Percentiles rank a stretch among this genome's conserved stretches.
Conservation (phyloP, 2,329 filamentous ascomycete genomes). For the Xylaria polymorpha region DNA sequence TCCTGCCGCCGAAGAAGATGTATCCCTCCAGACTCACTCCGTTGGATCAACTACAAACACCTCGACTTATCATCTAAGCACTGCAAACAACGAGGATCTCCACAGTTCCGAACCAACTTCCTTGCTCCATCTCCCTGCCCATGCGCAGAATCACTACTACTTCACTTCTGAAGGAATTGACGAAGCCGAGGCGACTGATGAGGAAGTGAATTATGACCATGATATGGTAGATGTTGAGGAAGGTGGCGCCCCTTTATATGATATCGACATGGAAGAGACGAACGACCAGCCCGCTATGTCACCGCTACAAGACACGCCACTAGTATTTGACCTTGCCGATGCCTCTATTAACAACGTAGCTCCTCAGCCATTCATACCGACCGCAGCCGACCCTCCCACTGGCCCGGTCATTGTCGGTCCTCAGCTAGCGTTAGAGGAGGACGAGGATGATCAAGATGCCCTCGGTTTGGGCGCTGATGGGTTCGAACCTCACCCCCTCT, state of each 20-base stretch:
- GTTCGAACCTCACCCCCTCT: conserved; percentile 45
- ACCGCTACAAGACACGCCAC: conserved; percentile 11
- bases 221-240: conserved; percentile 46
- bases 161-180: conserved; percentile 11
- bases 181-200: conserved; percentile 21
- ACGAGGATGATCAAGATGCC: conserved; percentile 26
- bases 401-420: not conserved
- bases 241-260: conserved; percentile 44
- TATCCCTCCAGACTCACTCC: conserved; percentile 34
- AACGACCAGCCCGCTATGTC: conserved; percentile 29
- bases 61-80: conserved; percentile 13
- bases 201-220: conserved; percentile 39
- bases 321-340: not conserved
- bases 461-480: conserved; percentile 10
- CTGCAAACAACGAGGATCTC: conserved; percentile 18
- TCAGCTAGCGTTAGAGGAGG: conserved; percentile 10
- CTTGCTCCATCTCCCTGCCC: not conserved
- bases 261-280: conserved; percentile 41
- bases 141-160: conserved; percentile 26
- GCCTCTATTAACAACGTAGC: not conserved
- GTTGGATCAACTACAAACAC: conserved; percentile 35
- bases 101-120: conserved; percentile 16
- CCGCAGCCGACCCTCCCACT: not conserved
- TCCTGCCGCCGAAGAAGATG: conserved; percentile 44
- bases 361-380: conserved; percentile 1